A percentile compares a stretch with the other conserved stretches of the same genome.
Evolutionary conservation across 352 stramenopile species (phyloP).

Genomic region (Phytophthora citrophthora): DNA sequence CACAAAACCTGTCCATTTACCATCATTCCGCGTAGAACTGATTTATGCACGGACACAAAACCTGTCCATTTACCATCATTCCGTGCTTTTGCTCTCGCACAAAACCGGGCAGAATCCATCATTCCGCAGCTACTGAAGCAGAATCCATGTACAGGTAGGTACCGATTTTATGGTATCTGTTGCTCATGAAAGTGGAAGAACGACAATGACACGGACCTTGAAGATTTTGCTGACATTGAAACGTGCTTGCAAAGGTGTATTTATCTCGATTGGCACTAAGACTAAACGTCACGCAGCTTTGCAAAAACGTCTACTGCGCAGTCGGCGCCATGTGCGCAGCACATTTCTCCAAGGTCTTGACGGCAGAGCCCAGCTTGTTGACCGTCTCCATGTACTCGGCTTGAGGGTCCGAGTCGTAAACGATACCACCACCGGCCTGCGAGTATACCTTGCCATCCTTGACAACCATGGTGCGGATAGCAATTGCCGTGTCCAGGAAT

Average conservation of each 20-base stretch:
- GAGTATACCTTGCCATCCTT: constrained; percentile 83
- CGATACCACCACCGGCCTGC: constrained; percentile 88
- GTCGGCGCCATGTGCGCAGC: constrained; percentile 46
- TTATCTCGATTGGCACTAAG: constrained; percentile 20
- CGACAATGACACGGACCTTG: too few species aligned
- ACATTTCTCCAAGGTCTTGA: constrained; percentile 89
- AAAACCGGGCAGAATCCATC: too few species aligned
- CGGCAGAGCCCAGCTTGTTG: constrained; percentile 86
- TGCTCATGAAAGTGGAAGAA: too few species aligned
- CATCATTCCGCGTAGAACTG: constrained; percentile 8
- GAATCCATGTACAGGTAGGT: too few species aligned
- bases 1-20: constrained; percentile 8
- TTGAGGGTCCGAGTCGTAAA: constrained; percentile 89
- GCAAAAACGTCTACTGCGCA: constrained; percentile 22
- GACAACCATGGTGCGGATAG: constrained; percentile 89
- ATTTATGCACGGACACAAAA: constrained; percentile 14
- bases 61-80: constrained; percentile 12
- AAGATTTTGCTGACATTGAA: too few species aligned
- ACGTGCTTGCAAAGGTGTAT: constrained; percentile 16
- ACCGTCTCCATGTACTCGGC: constrained; percentile 91
- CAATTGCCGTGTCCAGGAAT: constrained; percentile 89
- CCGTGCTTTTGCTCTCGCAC: not conserved
- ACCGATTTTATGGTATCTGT: too few species aligned
- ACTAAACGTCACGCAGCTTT: not conserved
- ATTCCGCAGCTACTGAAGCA: too few species aligned